Evolutionary conservation across 2,329 filamentous ascomycete genomes (phyloP).

Genomic region (Beauveria sp.): DNA sequence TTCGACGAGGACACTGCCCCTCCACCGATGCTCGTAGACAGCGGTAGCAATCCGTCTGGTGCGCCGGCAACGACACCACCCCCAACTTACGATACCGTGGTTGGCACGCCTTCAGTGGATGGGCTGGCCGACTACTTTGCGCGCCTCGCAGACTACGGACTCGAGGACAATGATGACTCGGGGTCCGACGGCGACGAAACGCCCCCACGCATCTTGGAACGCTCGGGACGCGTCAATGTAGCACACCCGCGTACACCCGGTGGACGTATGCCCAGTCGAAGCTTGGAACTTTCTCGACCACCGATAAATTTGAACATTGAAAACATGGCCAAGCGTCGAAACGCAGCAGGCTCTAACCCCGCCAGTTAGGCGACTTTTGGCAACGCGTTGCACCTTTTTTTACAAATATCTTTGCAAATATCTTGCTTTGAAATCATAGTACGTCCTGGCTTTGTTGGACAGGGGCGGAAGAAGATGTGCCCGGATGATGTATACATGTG

Average conservation of each 20-base stretch:
- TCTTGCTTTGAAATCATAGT: too few species aligned
- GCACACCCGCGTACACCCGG: slow-evolving; percentile 49
- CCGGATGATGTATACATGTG: too few species aligned
- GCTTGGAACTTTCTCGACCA: slow-evolving; percentile 43
- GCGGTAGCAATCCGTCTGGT: slow-evolving; percentile 14
- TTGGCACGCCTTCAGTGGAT: slow-evolving; percentile 61
- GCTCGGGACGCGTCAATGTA: slow-evolving; percentile 49
- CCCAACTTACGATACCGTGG: slow-evolving; percentile 73
- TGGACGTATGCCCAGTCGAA: slow-evolving; percentile 46
- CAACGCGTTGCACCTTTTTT: too few species aligned
- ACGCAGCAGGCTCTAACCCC: background rate
- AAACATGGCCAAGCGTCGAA: background rate
- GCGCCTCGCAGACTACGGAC: slow-evolving; percentile 65
- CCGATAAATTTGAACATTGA: slow-evolving; percentile 11
- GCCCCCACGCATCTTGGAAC: slow-evolving; percentile 38
- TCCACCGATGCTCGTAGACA: slow-evolving; percentile 24
- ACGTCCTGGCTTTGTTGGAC: too few species aligned
- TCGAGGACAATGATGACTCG: slow-evolving; percentile 31
- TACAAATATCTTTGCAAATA: too few species aligned
- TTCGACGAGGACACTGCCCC: slow-evolving; percentile 64
- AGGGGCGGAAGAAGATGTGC: too few species aligned
- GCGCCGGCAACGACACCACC: slow-evolving; percentile 62
- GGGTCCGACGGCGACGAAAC: slow-evolving; percentile 36
- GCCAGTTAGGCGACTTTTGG: too few species aligned
- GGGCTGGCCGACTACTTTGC: slow-evolving; percentile 80